A percentile compares a stretch with the other conserved stretches of the same genome.
Conservation (phyloP, 306 rosid genomes). For the Prunus persica region Prunus_persica_NCBIv2 NC_034009.1:47277001-47277500, state of each 20-base stretch:
- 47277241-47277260: background rate
- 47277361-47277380: slow-evolving; percentile 58
- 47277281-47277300: slow-evolving; percentile 42
- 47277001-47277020: background rate
- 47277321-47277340: slow-evolving; percentile 69
- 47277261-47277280: background rate
- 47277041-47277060: background rate
- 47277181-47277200: background rate
- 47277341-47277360: slow-evolving; percentile 74
- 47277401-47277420: slow-evolving; percentile 69
- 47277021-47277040: too few relatives aligned
- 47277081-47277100: background rate
- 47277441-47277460: slow-evolving; percentile 89
- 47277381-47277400: slow-evolving; percentile 82
- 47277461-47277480: slow-evolving; percentile 93
- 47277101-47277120: background rate
- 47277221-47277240: background rate
- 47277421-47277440: slow-evolving; percentile 57
- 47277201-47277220: background rate
- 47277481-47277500: slow-evolving; percentile 86
- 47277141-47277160: background rate
- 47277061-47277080: background rate
- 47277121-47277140: background rate
- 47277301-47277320: slow-evolving; percentile 64
- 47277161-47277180: background rate